phyloP scores from a whole-genome alignment of 306 rosid species.

The Styphnolobium japonicum region DNA sequence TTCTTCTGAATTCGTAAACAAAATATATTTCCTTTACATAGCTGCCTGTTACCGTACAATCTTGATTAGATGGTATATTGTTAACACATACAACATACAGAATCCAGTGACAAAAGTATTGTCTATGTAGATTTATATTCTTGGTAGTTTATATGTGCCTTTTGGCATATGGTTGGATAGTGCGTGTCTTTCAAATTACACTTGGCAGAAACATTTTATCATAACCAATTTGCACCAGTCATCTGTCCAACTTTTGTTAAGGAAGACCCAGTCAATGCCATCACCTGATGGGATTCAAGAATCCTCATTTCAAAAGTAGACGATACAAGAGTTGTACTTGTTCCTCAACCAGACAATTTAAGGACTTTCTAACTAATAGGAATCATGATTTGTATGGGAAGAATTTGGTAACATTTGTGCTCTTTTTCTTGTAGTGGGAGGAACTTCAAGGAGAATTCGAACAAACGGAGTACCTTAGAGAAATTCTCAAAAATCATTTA shows the following conservation, averaged over 20 bases:
- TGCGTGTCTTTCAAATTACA: slow-evolving; percentile 21
- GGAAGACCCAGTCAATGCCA: not conserved
- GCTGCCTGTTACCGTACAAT: not conserved
- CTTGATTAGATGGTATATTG: not conserved
- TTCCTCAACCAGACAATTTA: slow-evolving; percentile 9
- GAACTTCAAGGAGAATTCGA: slow-evolving; percentile 68
- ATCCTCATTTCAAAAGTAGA: not conserved
- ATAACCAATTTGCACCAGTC: not conserved
- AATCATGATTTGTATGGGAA: not conserved
- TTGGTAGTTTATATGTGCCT: not conserved
- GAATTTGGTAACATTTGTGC: not conserved
- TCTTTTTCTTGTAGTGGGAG: slow-evolving; percentile 71
- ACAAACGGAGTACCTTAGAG: slow-evolving; percentile 68
- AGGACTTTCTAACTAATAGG: not conserved
- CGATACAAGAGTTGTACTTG: not conserved
- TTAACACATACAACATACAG: not conserved
- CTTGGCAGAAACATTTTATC: not conserved
- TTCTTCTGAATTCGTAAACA: not conserved
- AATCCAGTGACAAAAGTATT: not conserved
- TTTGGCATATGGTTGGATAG: not conserved
- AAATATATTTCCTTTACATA: not conserved
- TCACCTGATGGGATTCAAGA: not conserved
- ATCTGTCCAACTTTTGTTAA: not conserved
- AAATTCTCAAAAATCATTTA: slow-evolving; percentile 53
- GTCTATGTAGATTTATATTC: not conserved